Conservation (phyloP, 2,329 filamentous ascomycete genomes). For the Fusarium sp. region DNA sequence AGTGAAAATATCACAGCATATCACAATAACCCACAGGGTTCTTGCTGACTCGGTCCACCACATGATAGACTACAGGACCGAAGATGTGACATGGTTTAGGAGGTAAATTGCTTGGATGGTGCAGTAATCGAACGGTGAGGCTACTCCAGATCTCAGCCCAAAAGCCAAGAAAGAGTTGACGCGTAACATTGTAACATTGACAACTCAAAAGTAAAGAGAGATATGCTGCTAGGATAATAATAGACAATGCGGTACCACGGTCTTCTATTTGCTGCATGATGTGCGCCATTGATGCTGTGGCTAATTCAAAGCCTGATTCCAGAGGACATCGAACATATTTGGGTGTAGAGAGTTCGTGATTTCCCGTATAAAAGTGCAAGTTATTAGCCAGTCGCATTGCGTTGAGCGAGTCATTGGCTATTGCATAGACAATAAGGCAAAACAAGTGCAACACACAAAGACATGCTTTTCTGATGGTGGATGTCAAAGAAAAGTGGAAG, state of each 20-base stretch:
- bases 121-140: constrained; percentile 9
- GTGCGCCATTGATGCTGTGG: constrained; percentile 38
- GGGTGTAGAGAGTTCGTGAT: constrained; percentile 13
- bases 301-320: constrained; percentile 13
- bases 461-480: background rate
- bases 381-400: constrained; percentile 15
- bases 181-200: constrained; percentile 32
- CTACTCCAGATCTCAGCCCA: constrained; percentile 29
- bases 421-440: background rate
- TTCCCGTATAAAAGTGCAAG: constrained; percentile 14
- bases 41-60: constrained; percentile 25
- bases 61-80: constrained; percentile 18
- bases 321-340: constrained; percentile 3
- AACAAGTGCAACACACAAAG: constrained; percentile 17
- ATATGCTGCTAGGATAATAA: constrained; percentile 17
- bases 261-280: background rate
- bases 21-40: constrained; percentile 16
- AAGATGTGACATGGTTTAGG: constrained; percentile 27
- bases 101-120: constrained; percentile 13
- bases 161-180: constrained; percentile 23
- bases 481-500: constrained; percentile 13
- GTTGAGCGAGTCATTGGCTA: constrained; percentile 9
- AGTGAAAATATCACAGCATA: constrained; percentile 32
- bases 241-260: constrained; percentile 7
- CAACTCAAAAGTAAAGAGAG: constrained; percentile 3